Evolutionary conservation across 2,329 filamentous ascomycete genomes (phyloP), one percentile per base, ranked within the genome.

Genomic region (Alternaria panax): DNA sequence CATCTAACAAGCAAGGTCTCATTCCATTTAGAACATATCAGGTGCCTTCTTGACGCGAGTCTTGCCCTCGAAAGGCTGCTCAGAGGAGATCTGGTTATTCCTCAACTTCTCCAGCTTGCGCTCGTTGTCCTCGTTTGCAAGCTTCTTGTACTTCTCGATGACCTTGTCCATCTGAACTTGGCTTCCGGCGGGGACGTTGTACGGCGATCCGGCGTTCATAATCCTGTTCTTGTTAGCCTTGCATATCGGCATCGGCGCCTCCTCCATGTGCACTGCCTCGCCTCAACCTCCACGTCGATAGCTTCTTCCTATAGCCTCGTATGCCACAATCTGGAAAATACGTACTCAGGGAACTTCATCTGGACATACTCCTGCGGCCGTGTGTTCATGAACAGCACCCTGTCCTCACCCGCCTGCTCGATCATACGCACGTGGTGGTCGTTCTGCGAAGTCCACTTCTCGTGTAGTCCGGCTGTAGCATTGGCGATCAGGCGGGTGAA

Each of bases 321-420:
- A 2, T 25, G 28, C 24, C 27, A 8, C n/a, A 18, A 7, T 38
- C 9, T 42, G 24, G 40, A 9, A 38, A 38, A 9, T 30, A 85
- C 88, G 63, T 85, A 91, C 88, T 91, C 88, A 32, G 86, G 87
- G 69, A 85, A 87, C 72, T 79, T 85, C 75, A 90, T 75, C 20
- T 87, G 82, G 43, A 87, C 79, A 66, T 82, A 75, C 54, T 78
- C 80, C 65, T 81, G 78, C 28, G 82, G 80, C 70, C 76, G 75
- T n/a, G 73, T 67, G 63, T 81, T 80, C 65, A 78, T 59, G 73
- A 89, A 89, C 66, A 90, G 74, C 66, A 88, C 85, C 61, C 86
- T 80, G 74, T 91, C 88, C 51, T 81, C 78, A 34, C 85, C 88
- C 24, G 87, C 88, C 78, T 86, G 85, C 80, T 90, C 87, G 63